These are phyloP conservation scores for Aspergillus sergii DNA, from an alignment of 2,329 filamentous ascomycete genomes.

Conservation along the genomic window DNA sequence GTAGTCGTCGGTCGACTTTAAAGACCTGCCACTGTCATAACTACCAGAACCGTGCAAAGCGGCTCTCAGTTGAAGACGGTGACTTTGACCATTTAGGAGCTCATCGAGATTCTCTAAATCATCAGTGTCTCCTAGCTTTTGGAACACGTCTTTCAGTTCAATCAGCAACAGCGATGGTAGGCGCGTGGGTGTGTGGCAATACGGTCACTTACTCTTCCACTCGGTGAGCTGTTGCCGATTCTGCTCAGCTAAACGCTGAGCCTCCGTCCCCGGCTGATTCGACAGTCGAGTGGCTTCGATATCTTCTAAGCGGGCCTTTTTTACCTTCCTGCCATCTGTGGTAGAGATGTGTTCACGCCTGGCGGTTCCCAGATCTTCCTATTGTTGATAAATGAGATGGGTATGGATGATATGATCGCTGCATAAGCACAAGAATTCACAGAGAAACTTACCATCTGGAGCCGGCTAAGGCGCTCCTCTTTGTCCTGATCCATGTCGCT, in stretches of 20 bases:
- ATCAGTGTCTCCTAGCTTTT: conserved; percentile 32
- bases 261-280: conserved; percentile 33
- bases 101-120: conserved; percentile 34
- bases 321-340: conserved; percentile 23
- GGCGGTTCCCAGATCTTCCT: conserved; percentile 43
- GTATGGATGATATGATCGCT: neutral
- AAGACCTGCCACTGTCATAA: conserved; percentile 13
- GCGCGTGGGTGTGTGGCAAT: no score
- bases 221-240: conserved; percentile 29
- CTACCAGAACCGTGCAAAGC: conserved; percentile 21
- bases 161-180: conserved; percentile 12
- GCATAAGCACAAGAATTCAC: neutral
- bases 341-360: conserved; percentile 42
- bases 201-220: conserved; percentile 37
- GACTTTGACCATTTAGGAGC: conserved; percentile 42
- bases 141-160: conserved; percentile 31
- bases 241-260: conserved; percentile 27
- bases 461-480: conserved; percentile 25
- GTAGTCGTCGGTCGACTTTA: neutral
- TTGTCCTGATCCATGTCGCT: conserved; percentile 17
- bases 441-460: conserved; percentile 32
- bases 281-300: conserved; percentile 33
- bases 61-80: conserved; percentile 34
- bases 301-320: conserved; percentile 20
- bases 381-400: conserved; percentile 1